phyloP scores from a whole-genome alignment of 2,329 filamentous ascomycete genomes.

The Alternaria arbusti region DNA sequence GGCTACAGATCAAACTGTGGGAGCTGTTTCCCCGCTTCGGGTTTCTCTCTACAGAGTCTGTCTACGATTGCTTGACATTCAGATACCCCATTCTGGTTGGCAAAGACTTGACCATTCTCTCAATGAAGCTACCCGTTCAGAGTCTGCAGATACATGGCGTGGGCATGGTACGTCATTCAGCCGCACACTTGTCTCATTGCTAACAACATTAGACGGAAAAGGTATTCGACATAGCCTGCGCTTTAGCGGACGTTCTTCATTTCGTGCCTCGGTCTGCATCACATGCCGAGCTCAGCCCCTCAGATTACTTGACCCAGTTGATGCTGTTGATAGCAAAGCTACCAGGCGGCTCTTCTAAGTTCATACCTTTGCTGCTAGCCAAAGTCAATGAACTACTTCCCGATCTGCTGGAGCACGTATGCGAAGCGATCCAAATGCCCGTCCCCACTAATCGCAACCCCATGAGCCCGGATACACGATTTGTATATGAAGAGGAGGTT shows the following conservation, averaged over 20 bases:
- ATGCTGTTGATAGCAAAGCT: slow-evolving; percentile 27
- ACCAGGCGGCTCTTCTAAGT: slow-evolving; percentile 31
- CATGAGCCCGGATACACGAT: slow-evolving; percentile 32
- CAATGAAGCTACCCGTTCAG: slow-evolving; percentile 27
- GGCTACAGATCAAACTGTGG: slow-evolving; percentile 70
- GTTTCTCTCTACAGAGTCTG: slow-evolving; percentile 55
- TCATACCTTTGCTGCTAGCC: slow-evolving; percentile 33
- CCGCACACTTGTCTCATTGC: background rate
- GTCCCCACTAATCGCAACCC: slow-evolving; percentile 15
- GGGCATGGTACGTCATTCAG: slow-evolving; percentile 27
- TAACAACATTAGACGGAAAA: slow-evolving; percentile 32
- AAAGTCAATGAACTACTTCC: slow-evolving; percentile 37
- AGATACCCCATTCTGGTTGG: slow-evolving; percentile 69
- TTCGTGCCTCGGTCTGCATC: slow-evolving; percentile 23
- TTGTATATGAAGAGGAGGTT: slow-evolving; percentile 37
- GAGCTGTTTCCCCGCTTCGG: slow-evolving; percentile 65
- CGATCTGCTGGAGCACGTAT: slow-evolving; percentile 23
- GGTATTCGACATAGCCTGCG: slow-evolving; percentile 40
- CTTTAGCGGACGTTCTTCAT: slow-evolving; percentile 34
- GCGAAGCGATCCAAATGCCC: slow-evolving; percentile 20
- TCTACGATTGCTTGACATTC: slow-evolving; percentile 64
- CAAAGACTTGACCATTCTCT: slow-evolving; percentile 61
- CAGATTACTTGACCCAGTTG: slow-evolving; percentile 27
- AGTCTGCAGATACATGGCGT: slow-evolving; percentile 37
- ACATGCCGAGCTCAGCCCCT: slow-evolving; percentile 21